Percentiles rank a stretch among this genome's conserved stretches.
Conservation (phyloP, 345 rosid genomes). For the Aurinia saxatilis region DNA sequence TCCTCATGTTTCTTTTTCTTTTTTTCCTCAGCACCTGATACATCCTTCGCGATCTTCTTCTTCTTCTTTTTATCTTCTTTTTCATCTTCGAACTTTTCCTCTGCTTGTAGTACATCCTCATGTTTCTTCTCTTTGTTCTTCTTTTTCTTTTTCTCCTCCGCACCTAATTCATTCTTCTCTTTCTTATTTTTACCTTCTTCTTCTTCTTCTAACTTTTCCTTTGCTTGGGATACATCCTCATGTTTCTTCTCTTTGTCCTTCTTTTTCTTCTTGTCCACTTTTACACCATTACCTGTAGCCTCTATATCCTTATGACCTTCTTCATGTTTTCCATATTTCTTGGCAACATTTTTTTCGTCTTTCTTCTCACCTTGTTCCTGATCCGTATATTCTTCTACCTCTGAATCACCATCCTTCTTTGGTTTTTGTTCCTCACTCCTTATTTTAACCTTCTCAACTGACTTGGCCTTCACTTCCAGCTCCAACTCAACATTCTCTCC, state of each 20-base stretch:
- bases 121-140: constrained; percentile 2
- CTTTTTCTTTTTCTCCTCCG: not conserved
- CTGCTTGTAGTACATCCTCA: not conserved
- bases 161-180: not conserved
- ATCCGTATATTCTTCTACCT: not conserved
- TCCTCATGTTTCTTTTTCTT: not conserved
- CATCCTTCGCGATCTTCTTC: constrained; percentile 1
- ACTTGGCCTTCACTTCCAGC: constrained; percentile 51
- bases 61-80: not conserved
- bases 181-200: constrained; percentile 2
- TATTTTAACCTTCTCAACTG: constrained; percentile 46
- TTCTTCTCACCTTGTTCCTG: not conserved
- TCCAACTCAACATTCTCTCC: constrained; percentile 39
- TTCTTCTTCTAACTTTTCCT: not conserved
- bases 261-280: not conserved
- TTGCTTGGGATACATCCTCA: not conserved
- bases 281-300: too few relatives aligned
- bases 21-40: not conserved
- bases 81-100: constrained; percentile 1
- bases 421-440: constrained; percentile 10
- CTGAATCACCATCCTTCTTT: not conserved
- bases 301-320: too few relatives aligned
- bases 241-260: not conserved
- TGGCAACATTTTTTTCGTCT: not conserved
- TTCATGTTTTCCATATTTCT: too few relatives aligned